Conservation (phyloP, 768 basidiomycete species). For the Harrya chromipes region DNA sequence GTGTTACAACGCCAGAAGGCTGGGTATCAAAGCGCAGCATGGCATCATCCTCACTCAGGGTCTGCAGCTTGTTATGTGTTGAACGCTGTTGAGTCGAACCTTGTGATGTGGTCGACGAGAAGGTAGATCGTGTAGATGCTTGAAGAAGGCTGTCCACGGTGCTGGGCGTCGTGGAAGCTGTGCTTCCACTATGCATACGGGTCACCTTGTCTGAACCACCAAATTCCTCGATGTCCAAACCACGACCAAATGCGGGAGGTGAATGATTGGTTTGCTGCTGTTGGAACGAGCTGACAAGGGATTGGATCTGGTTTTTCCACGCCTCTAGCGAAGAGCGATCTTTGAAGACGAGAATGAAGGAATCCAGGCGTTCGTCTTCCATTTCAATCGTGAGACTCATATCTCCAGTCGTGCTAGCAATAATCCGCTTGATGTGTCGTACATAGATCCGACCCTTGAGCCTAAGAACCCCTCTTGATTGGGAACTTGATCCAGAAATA, state of each 20-base stretch:
- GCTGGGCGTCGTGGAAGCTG: constrained; percentile 55
- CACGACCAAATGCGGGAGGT: constrained; percentile 33
- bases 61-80: constrained; percentile 48
- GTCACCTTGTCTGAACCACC: constrained; percentile 73
- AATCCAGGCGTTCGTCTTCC: constrained; percentile 92
- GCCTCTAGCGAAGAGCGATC: constrained; percentile 85
- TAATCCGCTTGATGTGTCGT: constrained; percentile 87
- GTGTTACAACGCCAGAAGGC: constrained; percentile 55
- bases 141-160: constrained; percentile 64
- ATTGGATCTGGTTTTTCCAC: constrained; percentile 83
- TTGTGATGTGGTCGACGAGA: constrained; percentile 74
- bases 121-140: constrained; percentile 61
- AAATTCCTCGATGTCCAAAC: constrained; percentile 69
- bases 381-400: constrained; percentile 96
- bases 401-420: constrained; percentile 77
- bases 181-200: constrained; percentile 78
- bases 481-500: constrained; percentile 29
- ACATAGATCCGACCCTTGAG: constrained; percentile 96
- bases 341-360: constrained; percentile 94
- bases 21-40: constrained; percentile 52
- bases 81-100: constrained; percentile 44
- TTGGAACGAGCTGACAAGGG: constrained; percentile 71
- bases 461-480: constrained; percentile 67
- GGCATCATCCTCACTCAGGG: constrained; percentile 73
- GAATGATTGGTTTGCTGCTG: constrained; percentile 43